phyloP scores from a whole-genome alignment of 2,329 filamentous ascomycete genomes.

The Penicillium palitans region DNA sequence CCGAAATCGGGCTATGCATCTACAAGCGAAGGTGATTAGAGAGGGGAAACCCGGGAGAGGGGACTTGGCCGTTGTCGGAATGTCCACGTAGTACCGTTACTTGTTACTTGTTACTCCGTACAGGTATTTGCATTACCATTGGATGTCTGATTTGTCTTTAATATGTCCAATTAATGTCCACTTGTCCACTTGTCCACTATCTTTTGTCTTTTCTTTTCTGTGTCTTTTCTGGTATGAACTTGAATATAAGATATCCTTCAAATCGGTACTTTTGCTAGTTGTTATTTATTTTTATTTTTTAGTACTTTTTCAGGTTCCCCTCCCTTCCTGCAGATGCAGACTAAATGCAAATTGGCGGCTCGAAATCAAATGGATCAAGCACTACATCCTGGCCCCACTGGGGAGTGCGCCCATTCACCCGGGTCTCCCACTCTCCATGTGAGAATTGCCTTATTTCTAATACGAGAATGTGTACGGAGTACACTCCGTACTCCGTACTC shows the following conservation, averaged over 20 bases:
- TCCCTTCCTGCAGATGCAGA: background rate
- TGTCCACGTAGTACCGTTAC: constrained; percentile 7
- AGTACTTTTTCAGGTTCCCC: background rate
- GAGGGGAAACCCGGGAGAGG: constrained; percentile 23
- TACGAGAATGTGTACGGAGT: background rate
- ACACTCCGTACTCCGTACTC: background rate
- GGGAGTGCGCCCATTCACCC: constrained; percentile 9
- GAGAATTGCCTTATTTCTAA: constrained; percentile 1
- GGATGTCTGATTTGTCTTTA: background rate
- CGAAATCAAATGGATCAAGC: constrained; percentile 30
- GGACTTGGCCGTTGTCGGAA: constrained; percentile 37
- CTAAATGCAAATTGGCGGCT: background rate
- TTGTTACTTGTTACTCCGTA: background rate
- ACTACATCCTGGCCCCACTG: constrained; percentile 33
- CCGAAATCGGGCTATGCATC: constrained; percentile 32
- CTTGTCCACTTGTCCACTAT: no score
- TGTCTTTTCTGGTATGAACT: background rate
- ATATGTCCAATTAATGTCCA: no score
- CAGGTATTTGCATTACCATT: constrained; percentile 11
- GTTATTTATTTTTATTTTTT: no score
- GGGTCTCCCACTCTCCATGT: constrained; percentile 11
- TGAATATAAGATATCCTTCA: background rate
- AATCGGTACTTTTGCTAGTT: background rate
- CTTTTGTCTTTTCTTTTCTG: background rate
- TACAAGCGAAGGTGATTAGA: constrained; percentile 5